Percentiles rank a stretch among this genome's conserved stretches.
phyloP scores from a whole-genome alignment of 768 basidiomycete genomes.

The Neoboletus subvelutipes region DNA sequence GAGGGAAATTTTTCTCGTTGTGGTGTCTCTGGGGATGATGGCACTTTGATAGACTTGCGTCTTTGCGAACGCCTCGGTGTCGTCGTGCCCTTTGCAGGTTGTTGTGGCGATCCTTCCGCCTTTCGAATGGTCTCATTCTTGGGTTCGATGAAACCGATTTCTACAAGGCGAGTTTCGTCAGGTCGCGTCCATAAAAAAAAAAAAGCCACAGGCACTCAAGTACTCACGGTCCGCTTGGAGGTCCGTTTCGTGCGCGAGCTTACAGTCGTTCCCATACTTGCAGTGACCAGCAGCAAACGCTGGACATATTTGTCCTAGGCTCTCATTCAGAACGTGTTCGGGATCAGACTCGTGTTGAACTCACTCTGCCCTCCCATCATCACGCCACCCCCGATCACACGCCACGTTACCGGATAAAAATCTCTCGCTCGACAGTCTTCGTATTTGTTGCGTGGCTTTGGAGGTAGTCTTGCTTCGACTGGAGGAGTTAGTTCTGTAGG shows the following conservation, averaged over 20 bases:
- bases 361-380: constrained; percentile 48
- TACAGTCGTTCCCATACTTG: constrained; percentile 29
- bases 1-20: not conserved
- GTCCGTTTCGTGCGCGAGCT: constrained; percentile 30
- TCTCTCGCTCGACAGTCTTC: constrained; percentile 44
- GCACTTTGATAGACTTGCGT: constrained; percentile 7
- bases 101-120: not conserved
- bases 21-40: not conserved
- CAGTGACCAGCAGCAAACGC: constrained; percentile 27
- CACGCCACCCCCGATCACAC: constrained; percentile 80
- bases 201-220: not conserved
- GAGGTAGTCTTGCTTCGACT: constrained; percentile 19
- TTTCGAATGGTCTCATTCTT: not conserved
- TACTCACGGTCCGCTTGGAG: constrained; percentile 25
- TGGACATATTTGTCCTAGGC: constrained; percentile 26
- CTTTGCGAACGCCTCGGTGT: constrained; percentile 6
- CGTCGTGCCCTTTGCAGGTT: constrained; percentile 2
- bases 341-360: constrained; percentile 1
- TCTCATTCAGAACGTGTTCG: not conserved
- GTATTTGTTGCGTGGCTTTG: constrained; percentile 27
- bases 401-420: constrained; percentile 69
- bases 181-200: not conserved
- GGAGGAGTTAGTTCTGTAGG: constrained; percentile 5
- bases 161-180: not conserved
- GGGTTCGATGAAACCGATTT: constrained; percentile 19